Evolutionary conservation across 2,329 filamentous ascomycete genomes (phyloP).

Genomic region (Cercospora citrullina): DNA sequence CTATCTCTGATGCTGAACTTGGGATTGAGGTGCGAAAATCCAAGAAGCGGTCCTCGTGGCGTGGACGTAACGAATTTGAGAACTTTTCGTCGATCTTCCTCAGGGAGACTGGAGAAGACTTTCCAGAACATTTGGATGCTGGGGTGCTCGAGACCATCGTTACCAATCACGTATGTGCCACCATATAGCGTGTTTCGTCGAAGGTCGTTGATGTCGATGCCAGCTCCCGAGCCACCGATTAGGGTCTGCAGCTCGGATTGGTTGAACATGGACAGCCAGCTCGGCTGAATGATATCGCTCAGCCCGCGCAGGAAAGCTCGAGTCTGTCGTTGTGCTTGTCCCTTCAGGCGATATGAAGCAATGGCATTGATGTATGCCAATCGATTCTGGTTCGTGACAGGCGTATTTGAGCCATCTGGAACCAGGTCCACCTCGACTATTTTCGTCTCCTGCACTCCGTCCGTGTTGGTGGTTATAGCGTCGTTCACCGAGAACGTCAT

Average conservation of each 20-base stretch:
- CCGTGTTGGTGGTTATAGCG: constrained; percentile 28
- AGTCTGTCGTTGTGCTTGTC: constrained; percentile 79
- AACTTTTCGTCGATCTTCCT: constrained; percentile 77
- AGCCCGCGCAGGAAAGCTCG: constrained; percentile 84
- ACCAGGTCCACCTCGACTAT: constrained; percentile 75
- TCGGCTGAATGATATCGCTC: constrained; percentile 81
- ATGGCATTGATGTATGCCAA: constrained; percentile 94
- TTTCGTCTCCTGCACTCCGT: constrained; percentile 43
- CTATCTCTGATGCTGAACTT: constrained; percentile 87
- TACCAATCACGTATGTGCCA: constrained; percentile 84
- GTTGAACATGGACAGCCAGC: constrained; percentile 98
- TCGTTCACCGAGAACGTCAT: constrained; percentile 91
- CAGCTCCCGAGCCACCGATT: constrained; percentile 75
- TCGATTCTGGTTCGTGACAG: constrained; percentile 88
- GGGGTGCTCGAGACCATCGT: constrained; percentile 81
- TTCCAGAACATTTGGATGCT: constrained; percentile 89
- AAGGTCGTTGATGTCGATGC: constrained; percentile 85
- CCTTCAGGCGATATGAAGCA: constrained; percentile 79
- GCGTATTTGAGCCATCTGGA: constrained; percentile 70
- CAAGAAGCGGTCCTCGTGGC: constrained; percentile 82
- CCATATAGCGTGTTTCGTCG: constrained; percentile 82
- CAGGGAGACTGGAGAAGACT: constrained; percentile 74
- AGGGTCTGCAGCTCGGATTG: constrained; percentile 91
- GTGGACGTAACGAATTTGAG: constrained; percentile 96
- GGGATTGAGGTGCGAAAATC: constrained; percentile 82